Percentiles rank a stretch among this genome's conserved stretches.
Evolutionary conservation across 2,329 filamentous ascomycete species (phyloP).

Genomic region (Colletotrichum salicis): DNA sequence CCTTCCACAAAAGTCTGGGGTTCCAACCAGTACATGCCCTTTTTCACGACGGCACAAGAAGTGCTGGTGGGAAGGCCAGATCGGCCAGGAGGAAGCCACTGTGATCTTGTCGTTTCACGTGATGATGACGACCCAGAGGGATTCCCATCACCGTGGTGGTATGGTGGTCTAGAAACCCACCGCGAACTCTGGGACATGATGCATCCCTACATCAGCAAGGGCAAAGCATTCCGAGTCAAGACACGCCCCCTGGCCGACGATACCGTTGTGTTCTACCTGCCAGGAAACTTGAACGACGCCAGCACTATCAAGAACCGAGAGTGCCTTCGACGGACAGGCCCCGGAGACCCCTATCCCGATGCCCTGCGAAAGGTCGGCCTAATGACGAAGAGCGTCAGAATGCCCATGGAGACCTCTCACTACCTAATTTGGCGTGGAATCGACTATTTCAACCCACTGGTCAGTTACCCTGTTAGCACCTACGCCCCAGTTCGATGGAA

Average conservation of each 20-base stretch:
- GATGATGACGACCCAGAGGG: neutral
- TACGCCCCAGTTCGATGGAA: constrained; percentile 17
- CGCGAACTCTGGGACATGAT: constrained; percentile 6
- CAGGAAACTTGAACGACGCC: neutral
- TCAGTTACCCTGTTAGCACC: neutral
- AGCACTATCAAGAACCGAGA: neutral
- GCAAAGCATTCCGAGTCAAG: neutral
- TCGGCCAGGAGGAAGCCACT: constrained; percentile 1
- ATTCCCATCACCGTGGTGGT: constrained; percentile 17
- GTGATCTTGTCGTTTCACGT: constrained; percentile 7
- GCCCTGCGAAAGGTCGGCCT: constrained; percentile 7
- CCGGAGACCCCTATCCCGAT: constrained; percentile 13
- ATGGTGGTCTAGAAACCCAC: constrained; percentile 29
- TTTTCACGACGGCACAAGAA: constrained; percentile 41
- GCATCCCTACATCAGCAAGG: constrained; percentile 2
- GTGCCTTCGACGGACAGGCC: neutral
- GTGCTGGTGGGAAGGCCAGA: constrained; percentile 39
- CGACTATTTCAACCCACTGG: constrained; percentile 27
- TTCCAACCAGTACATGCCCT: constrained; percentile 41
- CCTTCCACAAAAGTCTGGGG: constrained; percentile 35
- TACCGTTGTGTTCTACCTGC: constrained; percentile 25
- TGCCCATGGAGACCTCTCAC: neutral
- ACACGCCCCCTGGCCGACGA: neutral
- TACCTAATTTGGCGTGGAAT: constrained; percentile 32
- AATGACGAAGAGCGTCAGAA: neutral